Percentiles rank a stretch among this genome's conserved stretches.
These are phyloP conservation scores for Podospora pseudocomata DNA, from an alignment of 495 filamentous ascomycete species.

Conservation along the genomic window DNA sequence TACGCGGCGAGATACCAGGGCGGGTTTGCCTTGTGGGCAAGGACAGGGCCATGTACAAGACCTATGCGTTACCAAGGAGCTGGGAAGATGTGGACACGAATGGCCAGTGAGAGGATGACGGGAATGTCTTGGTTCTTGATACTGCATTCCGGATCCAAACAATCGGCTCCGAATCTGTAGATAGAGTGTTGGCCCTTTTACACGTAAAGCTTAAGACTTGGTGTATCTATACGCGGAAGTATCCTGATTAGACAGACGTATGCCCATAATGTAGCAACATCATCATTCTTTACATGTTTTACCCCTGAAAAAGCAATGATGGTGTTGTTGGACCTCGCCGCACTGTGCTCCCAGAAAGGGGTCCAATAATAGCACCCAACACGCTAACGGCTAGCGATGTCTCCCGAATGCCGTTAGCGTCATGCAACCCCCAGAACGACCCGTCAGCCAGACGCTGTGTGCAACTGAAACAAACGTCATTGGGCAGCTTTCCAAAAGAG, in stretches of 20 bases:
- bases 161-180: not conserved
- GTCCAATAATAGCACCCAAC: conserved; percentile 5
- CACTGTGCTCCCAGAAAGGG: conserved; percentile 8
- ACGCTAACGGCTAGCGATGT: conserved; percentile 1
- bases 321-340: conserved; percentile 9
- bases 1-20: conserved; percentile 36
- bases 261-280: not conserved
- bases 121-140: not conserved
- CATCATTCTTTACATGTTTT: not conserved
- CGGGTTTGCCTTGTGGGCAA: conserved; percentile 46
- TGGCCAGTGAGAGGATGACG: not conserved
- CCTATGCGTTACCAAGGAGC: conserved; percentile 38
- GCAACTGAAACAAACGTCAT: conserved; percentile 21
- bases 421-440: conserved; percentile 2
- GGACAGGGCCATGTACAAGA: conserved; percentile 41
- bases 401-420: conserved; percentile 11
- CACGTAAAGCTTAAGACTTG: no score
- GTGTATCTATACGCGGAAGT: not conserved
- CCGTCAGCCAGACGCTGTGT: not conserved
- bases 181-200: not conserved
- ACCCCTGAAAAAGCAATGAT: not conserved
- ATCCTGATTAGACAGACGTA: not conserved
- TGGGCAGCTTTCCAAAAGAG: not conserved
- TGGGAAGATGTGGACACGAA: conserved; percentile 13
- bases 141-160: not conserved